Evolutionary conservation across 495 filamentous ascomycete genomes (phyloP), one percentile per base, ranked within the genome.

Genomic region (Penicillium robsamsonii): DNA sequence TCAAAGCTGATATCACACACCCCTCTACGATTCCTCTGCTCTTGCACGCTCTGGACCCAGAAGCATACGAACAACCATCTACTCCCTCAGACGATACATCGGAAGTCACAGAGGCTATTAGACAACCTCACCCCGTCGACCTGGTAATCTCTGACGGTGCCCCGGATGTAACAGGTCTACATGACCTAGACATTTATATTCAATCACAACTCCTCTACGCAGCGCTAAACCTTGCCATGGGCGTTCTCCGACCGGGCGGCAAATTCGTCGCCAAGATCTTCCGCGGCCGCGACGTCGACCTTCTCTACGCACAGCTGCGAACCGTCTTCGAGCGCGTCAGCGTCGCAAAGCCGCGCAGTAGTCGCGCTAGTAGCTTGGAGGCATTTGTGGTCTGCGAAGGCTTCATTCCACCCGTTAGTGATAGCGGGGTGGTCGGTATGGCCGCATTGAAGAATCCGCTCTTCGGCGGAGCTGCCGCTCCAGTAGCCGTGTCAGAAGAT

Each of bases 191-290:
- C 70, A 97, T 97, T 63, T 97, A 97, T 70, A 88, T 98, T 17
- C 94, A 98, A 71, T 90, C 90, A 4, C 93, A 97, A 72, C 83
- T 98, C 18, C 87, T 98, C 50, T 96, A 92, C 68, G 88, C 92
- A 2, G 94, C 94, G 0, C 81, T 98, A 15, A 96, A 96, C 68
- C 84, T 98, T 2, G 90, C 94, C 9, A 79, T 96, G 10, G 93
- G 91, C 67, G 90, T 97, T 33, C 82, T 98, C 40, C 87, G 88
- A 24, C 91, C 91, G 0, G 94, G 95, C 27, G 94, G 95, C 50
- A 95, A 88, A 61, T 98, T 98, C 62, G 92, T 98, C 9, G 93
- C 94, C 8, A 98, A 98, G 75, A 96, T 98, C 60, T 98, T 98
- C 76, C 79, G 94, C 12, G 92, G 89, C 33, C 87, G 91, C 58